Conservation (phyloP, 129 eudicot genomes). For the Flaveria ramosissima region DNA sequence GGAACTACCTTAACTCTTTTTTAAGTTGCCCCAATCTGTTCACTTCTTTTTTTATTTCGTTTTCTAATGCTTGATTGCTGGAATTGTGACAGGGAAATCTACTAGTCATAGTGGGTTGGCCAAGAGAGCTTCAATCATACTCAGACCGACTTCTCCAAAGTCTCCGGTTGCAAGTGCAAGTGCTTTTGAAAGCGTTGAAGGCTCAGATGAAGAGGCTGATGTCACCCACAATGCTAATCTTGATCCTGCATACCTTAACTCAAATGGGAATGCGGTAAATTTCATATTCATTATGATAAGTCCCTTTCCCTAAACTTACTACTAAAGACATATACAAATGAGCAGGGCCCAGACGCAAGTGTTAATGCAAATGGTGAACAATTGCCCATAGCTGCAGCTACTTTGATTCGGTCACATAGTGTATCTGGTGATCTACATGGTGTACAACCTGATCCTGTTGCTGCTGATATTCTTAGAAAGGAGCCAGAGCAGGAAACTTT, state of each 20-base stretch:
- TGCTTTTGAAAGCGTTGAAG: conserved; percentile 86
- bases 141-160: conserved; percentile 83
- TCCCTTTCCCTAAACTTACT: not conserved
- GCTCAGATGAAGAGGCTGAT: conserved; percentile 76
- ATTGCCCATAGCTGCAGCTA: conserved; percentile 53
- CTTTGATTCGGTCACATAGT: conserved; percentile 87
- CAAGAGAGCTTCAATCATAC: conserved; percentile 52
- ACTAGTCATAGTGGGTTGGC: conserved; percentile 31
- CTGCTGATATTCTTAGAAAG: conserved; percentile 96
- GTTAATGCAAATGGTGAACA: conserved; percentile 59
- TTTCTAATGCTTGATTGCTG: conserved; percentile 8
- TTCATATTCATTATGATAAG: conserved; percentile 6
- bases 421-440: conserved; percentile 93
- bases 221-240: conserved; percentile 50
- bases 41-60: not conserved
- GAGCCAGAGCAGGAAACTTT: conserved; percentile 99
- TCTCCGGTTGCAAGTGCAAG: conserved; percentile 87
- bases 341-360: conserved; percentile 49
- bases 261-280: conserved; percentile 69
- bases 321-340: conserved; percentile 11
- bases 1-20: not conserved
- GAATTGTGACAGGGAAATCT: conserved; percentile 52
- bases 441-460: conserved; percentile 94
- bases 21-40: not conserved
- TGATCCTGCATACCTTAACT: conserved; percentile 50